These are phyloP conservation scores for Ogataea degrootiae DNA, from an alignment of 805 yeast species.

Conservation along the genomic window DNA sequence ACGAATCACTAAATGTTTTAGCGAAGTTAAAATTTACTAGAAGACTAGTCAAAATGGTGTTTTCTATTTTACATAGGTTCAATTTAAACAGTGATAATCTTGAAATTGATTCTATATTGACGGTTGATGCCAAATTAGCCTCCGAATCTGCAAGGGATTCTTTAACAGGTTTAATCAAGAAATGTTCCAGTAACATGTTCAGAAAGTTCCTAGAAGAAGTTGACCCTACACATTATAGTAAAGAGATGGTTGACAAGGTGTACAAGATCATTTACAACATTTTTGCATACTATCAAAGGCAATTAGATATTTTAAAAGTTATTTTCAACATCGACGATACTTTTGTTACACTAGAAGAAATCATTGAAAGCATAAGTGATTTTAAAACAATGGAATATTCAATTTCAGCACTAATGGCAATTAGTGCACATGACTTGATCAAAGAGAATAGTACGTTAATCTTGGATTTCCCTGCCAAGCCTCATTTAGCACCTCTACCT, in stretches of 20 bases:
- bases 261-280: slow-evolving; percentile 33
- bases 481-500: slow-evolving; percentile 19
- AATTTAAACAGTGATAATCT: slow-evolving; percentile 13
- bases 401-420: slow-evolving; percentile 13
- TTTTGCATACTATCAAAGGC: slow-evolving; percentile 27
- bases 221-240: slow-evolving; percentile 28
- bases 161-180: slow-evolving; percentile 7
- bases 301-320: slow-evolving; percentile 28
- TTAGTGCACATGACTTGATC: slow-evolving; percentile 4
- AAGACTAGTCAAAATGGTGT: slow-evolving; percentile 13
- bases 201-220: slow-evolving; percentile 19
- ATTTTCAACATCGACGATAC: slow-evolving; percentile 24
- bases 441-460: slow-evolving; percentile 29
- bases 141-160: slow-evolving; percentile 4
- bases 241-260: slow-evolving; percentile 34
- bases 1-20: slow-evolving; percentile 37
- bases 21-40: slow-evolving; percentile 22
- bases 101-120: slow-evolving; percentile 17
- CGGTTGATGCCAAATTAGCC: slow-evolving; percentile 1
- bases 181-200: slow-evolving; percentile 15
- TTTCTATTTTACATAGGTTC: slow-evolving; percentile 20
- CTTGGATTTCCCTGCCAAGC: slow-evolving; percentile 26
- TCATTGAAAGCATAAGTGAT: slow-evolving; percentile 11
- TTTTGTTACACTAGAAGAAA: slow-evolving; percentile 21
- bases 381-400: slow-evolving; percentile 14